Base-by-base conservation (phyloP, 31 red algal species). In the Bonnemaisonia californica region DNA sequence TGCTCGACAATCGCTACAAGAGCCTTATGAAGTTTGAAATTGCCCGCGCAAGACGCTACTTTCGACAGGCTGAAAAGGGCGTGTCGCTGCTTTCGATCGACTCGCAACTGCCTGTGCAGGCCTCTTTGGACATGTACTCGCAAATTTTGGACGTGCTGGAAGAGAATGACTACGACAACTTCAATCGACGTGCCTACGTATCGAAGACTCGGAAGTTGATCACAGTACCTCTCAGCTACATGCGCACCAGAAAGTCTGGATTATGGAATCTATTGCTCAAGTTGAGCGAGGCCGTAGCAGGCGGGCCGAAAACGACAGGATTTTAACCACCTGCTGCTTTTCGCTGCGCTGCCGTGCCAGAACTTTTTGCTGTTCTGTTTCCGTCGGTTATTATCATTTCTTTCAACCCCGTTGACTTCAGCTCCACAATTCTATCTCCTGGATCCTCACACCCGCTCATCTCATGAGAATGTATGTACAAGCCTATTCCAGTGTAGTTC, bases 21-120 rank as follows among this genome's bases (percentile, higher is more conserved):
- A 71, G 68, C 5, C 88, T 98, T 48, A 95, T 98, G 80, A 84
- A 90, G 85, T 98, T 98, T 84, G 79, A 98, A 84, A 93, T 98
- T 64, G 83, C 89, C 27, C 73, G 96, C 16, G 96, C 92, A 31
- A 63, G 92, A 42, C 35, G 81, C 41, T 98, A 98, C 72, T 98
- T 93, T 68, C 41, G 65, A 40, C 82, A 88, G 40, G 96, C 96
- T 13, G 62, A 89, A 48, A 61, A 71, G 39, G 96, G 96, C 8
- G 92, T 98, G 28, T 45, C 56, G 2, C 70, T 95, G 60, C 78
- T 98, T 33, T 59, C 80, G 42, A 58, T 71, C 11, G 92, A 95
- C 55, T 93, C 93, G 7, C 64, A 83, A 42, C 88, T 98, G 22
- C 92, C 96, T 7, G 92, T 98, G 19, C 92, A 91, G 33, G 93